phyloP scores from a whole-genome alignment of 805 yeast species.

The Teunomyces kruisii region DNA sequence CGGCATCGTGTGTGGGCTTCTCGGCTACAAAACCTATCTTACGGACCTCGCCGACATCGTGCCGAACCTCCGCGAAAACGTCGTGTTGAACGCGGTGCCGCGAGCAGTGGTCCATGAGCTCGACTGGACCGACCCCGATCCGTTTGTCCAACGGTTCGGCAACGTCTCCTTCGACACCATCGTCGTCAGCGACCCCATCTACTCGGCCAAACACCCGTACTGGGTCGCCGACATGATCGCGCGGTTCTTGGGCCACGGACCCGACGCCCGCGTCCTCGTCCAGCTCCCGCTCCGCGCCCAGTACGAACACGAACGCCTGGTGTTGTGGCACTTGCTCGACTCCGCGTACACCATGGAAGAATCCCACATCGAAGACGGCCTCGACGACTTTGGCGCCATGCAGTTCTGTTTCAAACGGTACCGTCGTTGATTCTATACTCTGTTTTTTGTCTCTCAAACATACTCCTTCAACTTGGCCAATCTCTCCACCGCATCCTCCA shows the following conservation, averaged over 20 bases:
- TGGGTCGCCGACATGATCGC: slow-evolving; percentile 65
- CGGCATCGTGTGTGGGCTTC: slow-evolving; percentile 64
- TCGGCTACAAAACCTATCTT: slow-evolving; percentile 51
- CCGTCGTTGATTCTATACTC: slow-evolving; percentile 15
- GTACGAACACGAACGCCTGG: slow-evolving; percentile 63
- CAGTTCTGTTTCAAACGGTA: slow-evolving; percentile 49
- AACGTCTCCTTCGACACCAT: slow-evolving; percentile 53
- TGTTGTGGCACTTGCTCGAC: slow-evolving; percentile 56
- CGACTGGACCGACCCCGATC: slow-evolving; percentile 75
- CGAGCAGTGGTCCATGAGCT: slow-evolving; percentile 47
- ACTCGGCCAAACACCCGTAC: slow-evolving; percentile 76
- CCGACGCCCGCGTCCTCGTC: slow-evolving; percentile 51
- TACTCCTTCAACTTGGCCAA: slow-evolving; percentile 69
- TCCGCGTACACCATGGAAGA: slow-evolving; percentile 34
- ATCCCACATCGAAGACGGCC: slow-evolving; percentile 57
- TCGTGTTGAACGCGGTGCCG: slow-evolving; percentile 44
- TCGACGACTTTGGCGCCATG: slow-evolving; percentile 83
- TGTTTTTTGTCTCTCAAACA: no score
- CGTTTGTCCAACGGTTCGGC: slow-evolving; percentile 25
- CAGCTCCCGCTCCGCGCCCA: slow-evolving; percentile 74
- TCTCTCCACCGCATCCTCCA: slow-evolving; percentile 79
- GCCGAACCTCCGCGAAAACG: slow-evolving; percentile 62
- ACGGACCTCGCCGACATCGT: slow-evolving; percentile 84
- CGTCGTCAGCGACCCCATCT: slow-evolving; percentile 84
- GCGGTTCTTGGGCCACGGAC: slow-evolving; percentile 37